Conservation (phyloP, 1,284 basidiomycete species). For the Rhodotorula mucilaginosa region DNA sequence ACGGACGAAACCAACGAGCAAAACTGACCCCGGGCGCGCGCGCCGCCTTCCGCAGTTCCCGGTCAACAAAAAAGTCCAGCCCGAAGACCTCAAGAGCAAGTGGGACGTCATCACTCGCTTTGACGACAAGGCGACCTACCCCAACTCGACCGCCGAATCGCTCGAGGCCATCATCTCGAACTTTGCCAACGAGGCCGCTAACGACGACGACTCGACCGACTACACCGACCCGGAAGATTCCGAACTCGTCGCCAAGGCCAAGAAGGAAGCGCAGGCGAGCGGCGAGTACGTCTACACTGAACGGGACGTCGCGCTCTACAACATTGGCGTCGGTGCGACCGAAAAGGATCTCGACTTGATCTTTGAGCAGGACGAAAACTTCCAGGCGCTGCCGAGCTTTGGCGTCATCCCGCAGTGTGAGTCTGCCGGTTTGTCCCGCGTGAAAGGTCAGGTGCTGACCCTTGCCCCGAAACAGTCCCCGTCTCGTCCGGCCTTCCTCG, state of each 20-base stretch:
- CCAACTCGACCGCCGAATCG: constrained; percentile 67
- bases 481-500: constrained; percentile 56
- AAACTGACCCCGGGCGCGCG: too few species aligned
- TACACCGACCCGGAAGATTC: constrained; percentile 82
- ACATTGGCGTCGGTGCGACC: constrained; percentile 91
- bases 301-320: constrained; percentile 91
- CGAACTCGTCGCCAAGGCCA: constrained; percentile 75
- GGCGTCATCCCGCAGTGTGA: constrained; percentile 73
- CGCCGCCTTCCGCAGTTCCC: constrained; percentile 59
- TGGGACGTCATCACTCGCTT: constrained; percentile 82
- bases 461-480: constrained; percentile 57
- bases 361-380: constrained; percentile 84
- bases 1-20: too few species aligned
- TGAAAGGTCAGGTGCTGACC: background rate
- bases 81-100: constrained; percentile 72
- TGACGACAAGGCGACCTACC: constrained; percentile 69
- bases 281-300: constrained; percentile 67
- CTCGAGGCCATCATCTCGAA: constrained; percentile 57
- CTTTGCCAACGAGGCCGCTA: constrained; percentile 30
- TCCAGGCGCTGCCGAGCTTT: constrained; percentile 85
- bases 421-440: background rate
- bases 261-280: constrained; percentile 61
- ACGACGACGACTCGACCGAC: constrained; percentile 33
- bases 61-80: constrained; percentile 66
- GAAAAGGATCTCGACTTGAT: constrained; percentile 88